These are phyloP conservation scores for Elaeagnus macrophylla DNA, from an alignment of 306 rosid genomes.

Conservation along the genomic window DNA sequence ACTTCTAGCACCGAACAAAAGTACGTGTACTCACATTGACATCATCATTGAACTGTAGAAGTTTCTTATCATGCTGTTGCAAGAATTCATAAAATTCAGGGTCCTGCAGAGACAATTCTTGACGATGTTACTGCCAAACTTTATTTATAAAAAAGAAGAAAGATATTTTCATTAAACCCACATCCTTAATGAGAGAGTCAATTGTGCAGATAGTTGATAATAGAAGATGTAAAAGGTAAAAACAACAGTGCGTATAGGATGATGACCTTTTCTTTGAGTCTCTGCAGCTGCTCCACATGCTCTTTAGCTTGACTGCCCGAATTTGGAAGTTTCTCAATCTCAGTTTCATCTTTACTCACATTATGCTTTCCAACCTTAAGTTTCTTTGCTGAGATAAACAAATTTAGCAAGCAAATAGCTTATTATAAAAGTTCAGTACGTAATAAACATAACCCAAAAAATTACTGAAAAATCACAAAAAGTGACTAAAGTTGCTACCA, in stretches of 20 bases:
- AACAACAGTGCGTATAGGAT: too few relatives aligned
- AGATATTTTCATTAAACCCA: too few relatives aligned
- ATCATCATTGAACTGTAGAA: constrained; percentile 68
- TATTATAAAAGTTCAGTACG: not conserved
- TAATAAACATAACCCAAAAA: not conserved
- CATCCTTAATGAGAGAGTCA: too few relatives aligned
- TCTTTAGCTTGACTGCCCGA: constrained; percentile 39
- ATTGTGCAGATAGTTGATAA: too few relatives aligned
- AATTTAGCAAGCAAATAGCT: not conserved
- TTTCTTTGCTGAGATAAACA: constrained; percentile 22
- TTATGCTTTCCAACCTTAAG: constrained; percentile 5
- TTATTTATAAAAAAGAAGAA: constrained; percentile 2
- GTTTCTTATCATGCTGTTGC: constrained; percentile 67
- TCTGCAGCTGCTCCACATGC: constrained; percentile 58
- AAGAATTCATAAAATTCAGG: constrained; percentile 74
- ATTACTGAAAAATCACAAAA: too few relatives aligned
- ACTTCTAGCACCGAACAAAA: not conserved
- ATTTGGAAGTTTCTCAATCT: constrained; percentile 21
- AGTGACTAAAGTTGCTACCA: not conserved
- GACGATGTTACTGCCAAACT: constrained; percentile 17
- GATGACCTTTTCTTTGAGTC: constrained; percentile 58
- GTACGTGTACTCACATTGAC: constrained; percentile 40
- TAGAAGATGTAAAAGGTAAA: too few relatives aligned
- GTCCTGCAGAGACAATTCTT: constrained; percentile 44
- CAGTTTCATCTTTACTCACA: constrained; percentile 22